These are phyloP conservation scores for Spencermartinsiella europaea DNA, from an alignment of 805 yeast species.

Conservation along the genomic window DNA sequence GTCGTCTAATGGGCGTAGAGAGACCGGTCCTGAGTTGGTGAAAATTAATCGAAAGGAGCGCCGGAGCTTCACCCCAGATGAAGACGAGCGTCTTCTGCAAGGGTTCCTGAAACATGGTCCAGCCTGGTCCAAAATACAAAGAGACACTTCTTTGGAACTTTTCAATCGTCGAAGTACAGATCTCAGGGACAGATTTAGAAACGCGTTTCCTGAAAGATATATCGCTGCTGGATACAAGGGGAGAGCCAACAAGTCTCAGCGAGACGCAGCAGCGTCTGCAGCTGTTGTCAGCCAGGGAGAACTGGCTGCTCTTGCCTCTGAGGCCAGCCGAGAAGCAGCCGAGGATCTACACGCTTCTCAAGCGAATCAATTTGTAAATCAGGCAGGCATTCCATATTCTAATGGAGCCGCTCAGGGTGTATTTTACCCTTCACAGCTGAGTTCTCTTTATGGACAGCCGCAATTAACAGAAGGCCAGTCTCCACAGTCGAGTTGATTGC, in stretches of 20 bases:
- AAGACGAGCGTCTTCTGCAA: constrained; percentile 37
- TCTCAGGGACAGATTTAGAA: constrained; percentile 40
- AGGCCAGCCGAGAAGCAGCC: constrained; percentile 4
- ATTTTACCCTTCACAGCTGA: not conserved
- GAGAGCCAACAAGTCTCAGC: constrained; percentile 18
- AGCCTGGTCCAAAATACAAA: constrained; percentile 42
- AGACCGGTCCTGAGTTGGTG: constrained; percentile 23
- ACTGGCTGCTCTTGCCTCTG: constrained; percentile 9
- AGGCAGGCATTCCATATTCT: not conserved
- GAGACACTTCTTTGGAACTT: constrained; percentile 35
- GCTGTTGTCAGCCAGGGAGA: constrained; percentile 1
- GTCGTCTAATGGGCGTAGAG: constrained; percentile 7
- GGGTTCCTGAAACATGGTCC: constrained; percentile 42
- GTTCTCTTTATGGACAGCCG: not conserved
- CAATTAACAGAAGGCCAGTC: not conserved
- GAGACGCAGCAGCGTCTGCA: constrained; percentile 4
- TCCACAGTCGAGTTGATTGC: not conserved
- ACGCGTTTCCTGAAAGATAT: constrained; percentile 41
- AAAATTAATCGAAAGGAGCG: constrained; percentile 42
- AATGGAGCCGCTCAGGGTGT: not conserved
- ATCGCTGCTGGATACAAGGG: constrained; percentile 42
- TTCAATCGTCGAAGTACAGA: constrained; percentile 40
- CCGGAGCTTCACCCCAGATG: constrained; percentile 38
- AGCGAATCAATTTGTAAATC: not conserved
- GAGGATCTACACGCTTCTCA: not conserved